Conservation (phyloP, 495 filamentous ascomycete species). For the Polyplosphaeria fusca region DNA sequence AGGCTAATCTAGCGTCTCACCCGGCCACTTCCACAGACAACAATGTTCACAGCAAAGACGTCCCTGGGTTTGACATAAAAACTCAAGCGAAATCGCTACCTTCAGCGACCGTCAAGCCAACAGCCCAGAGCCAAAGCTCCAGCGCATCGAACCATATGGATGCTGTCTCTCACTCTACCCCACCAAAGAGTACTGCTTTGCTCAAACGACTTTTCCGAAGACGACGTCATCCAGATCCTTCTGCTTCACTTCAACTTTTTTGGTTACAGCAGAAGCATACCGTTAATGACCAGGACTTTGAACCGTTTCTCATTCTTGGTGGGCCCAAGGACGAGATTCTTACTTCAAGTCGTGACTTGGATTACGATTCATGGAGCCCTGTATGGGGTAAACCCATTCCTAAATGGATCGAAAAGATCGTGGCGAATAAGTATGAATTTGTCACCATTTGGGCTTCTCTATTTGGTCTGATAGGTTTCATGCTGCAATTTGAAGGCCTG, state of each 20-base stretch:
- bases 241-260: not conserved
- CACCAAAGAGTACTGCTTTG: too few species aligned
- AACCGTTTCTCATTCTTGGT: not conserved
- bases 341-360: slow-evolving; percentile 6
- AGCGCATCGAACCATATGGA: too few species aligned
- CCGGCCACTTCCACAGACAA: too few species aligned
- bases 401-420: not conserved
- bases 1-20: too few species aligned
- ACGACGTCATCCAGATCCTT: too few species aligned
- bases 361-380: not conserved
- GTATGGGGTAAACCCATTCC: not conserved
- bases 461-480: slow-evolving; percentile 26
- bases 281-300: slow-evolving; percentile 5
- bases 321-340: not conserved
- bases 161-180: too few species aligned
- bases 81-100: too few species aligned
- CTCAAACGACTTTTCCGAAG: too few species aligned
- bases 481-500: slow-evolving; percentile 36
- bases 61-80: too few species aligned
- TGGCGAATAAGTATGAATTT: not conserved
- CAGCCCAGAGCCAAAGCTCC: too few species aligned
- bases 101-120: too few species aligned
- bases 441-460: not conserved
- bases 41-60: too few species aligned
- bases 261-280: slow-evolving; percentile 6